Evolutionary conservation across 495 filamentous ascomycete genomes (phyloP).

Genomic region (Hypoxylon trugodes): DNA sequence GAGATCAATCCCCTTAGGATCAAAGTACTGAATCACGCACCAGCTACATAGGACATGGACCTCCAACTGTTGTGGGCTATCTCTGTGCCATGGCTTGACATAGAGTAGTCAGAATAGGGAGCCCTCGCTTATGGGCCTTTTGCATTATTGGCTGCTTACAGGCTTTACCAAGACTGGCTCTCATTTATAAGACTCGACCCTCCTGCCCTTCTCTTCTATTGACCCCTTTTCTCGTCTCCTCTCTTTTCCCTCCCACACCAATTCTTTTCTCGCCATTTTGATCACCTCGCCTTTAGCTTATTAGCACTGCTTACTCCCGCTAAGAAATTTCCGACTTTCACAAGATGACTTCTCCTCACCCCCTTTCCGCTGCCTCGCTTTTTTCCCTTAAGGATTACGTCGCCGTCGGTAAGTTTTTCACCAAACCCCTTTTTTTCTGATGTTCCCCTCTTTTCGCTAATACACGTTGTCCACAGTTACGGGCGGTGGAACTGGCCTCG

Average conservation of each 20-base stretch:
- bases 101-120: not conserved
- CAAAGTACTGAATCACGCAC: slow-evolving; percentile 2
- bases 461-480: slow-evolving; percentile 53
- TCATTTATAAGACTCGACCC: slow-evolving; percentile 25
- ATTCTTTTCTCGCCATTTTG: not conserved
- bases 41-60: slow-evolving; percentile 4
- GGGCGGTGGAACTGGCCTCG: slow-evolving; percentile 66
- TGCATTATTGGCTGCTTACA: not conserved
- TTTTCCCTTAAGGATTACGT: slow-evolving; percentile 41
- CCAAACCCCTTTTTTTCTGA: not conserved
- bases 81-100: not conserved
- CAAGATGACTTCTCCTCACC: slow-evolving; percentile 38
- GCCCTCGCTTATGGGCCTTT: not conserved
- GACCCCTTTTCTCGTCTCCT: slow-evolving; percentile 21
- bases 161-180: not conserved
- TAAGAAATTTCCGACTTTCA: not conserved
- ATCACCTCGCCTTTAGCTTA: not conserved
- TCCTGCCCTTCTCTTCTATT: not conserved
- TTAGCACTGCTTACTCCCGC: not conserved
- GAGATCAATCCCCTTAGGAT: slow-evolving; percentile 1
- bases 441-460: slow-evolving; percentile 23
- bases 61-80: slow-evolving; percentile 1
- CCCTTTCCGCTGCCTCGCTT: slow-evolving; percentile 40
- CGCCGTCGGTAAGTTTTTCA: slow-evolving; percentile 38
- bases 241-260: not conserved